Base-by-base conservation (phyloP, 2,329 filamentous ascomycete genomes). In the Aureobasidium lini region DNA sequence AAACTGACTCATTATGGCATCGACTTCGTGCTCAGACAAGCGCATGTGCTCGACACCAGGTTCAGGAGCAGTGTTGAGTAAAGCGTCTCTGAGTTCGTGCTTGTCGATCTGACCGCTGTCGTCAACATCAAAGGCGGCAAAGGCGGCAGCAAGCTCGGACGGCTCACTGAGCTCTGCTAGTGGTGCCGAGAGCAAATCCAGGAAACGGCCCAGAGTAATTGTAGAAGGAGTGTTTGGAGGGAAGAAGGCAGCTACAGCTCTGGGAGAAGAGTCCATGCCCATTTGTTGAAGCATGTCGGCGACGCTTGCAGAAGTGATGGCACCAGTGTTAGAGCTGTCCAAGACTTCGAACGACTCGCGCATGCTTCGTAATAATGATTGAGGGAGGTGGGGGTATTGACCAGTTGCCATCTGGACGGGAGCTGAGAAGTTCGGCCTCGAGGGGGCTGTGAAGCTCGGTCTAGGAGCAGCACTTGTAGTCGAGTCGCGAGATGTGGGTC, bases 101-200 rank as follows among this genome's bases (percentile, higher is more conserved):
- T 95, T 76, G 69, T 97, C 91, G 40, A 97, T 85, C 73, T 96
- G 91, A 3, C 94, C 94, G 67, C 89, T 94, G 71, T 99, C 94
- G 63, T 95, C 91, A 63, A 95, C 89, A 69, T 99, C 94, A 70
- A 97, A 97, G 0, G 94, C 94, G 2, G 90, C 90, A 66, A 99
- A 93, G 0, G 94, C 94, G 1, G 91, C 93, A 18, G 90, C 77
- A 9, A 99, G 81, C 70, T 99, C 94, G 15, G 84, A 81, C 23
- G 85, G 83, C 0, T 89, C 86, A 0, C 90, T 95, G 16, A 97
- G 78, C 0, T 85, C 82, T 1, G 84, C 83, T 3, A 97, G 78
- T 2, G 89, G 81, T 9, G 84, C 82, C 0, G 92, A 89, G 1
- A 99, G 78, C 1, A 86, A 87, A 69, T 90, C 93, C 23, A 99